Percentiles rank a stretch among this genome's conserved stretches.
phyloP scores from a whole-genome alignment of 305 asterid genomes.

The Fraxinus dipetala region DNA sequence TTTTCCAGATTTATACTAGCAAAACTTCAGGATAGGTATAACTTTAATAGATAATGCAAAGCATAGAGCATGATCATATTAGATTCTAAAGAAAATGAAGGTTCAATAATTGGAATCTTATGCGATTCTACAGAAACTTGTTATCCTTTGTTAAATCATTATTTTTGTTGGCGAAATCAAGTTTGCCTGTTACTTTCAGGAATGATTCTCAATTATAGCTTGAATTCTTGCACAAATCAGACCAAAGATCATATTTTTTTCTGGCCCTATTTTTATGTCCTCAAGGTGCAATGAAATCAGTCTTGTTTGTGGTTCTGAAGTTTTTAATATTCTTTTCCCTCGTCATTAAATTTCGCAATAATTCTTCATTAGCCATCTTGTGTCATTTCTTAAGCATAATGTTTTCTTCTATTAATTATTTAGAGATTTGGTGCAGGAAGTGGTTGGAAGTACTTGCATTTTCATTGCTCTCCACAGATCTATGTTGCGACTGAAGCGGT shows the following conservation, averaged over 20 bases:
- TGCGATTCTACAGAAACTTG: not conserved
- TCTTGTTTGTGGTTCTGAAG: slow-evolving; percentile 11
- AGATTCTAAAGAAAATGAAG: not conserved
- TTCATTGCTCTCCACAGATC: slow-evolving; percentile 87
- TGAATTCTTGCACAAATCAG: not conserved
- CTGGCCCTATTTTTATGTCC: not conserved
- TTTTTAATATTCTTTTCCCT: not conserved
- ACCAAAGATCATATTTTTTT: not conserved
- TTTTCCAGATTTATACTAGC: not conserved
- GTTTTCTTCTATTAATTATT: not conserved
- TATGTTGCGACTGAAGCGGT: slow-evolving; percentile 81
- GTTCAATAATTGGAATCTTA: not conserved
- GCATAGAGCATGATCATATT: not conserved
- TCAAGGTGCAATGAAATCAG: not conserved
- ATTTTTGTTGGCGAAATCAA: not conserved
- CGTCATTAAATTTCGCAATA: slow-evolving; percentile 13
- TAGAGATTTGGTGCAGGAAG: slow-evolving; percentile 55
- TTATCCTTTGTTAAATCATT: not conserved
- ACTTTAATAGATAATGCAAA: not conserved
- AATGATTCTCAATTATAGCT: not conserved
- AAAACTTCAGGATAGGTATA: not conserved
- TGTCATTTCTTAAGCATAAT: slow-evolving; percentile 8
- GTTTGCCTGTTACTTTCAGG: not conserved
- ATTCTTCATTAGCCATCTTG: not conserved
- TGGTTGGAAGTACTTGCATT: slow-evolving; percentile 72